These are phyloP conservation scores for Skeletonema potamos DNA, from an alignment of 108 stramenopile genomes.

Conservation along the genomic window DNA sequence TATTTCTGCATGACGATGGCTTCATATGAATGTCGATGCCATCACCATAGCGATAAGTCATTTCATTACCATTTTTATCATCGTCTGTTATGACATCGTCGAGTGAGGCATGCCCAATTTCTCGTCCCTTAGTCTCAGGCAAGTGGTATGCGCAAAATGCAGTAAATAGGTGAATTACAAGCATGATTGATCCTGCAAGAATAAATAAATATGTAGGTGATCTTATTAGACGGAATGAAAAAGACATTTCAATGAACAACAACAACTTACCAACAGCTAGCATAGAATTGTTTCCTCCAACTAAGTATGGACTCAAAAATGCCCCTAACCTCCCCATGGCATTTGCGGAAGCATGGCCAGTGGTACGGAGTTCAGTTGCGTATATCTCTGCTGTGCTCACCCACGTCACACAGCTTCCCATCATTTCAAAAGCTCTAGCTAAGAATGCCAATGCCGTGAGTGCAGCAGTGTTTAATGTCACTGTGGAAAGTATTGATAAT, in stretches of 20 bases:
- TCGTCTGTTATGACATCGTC: background rate
- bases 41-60: conserved; percentile 9
- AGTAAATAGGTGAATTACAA: conserved; percentile 29
- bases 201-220: background rate
- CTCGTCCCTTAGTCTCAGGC: conserved; percentile 30
- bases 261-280: conserved; percentile 7
- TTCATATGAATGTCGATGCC: background rate
- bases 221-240: background rate
- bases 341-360: conserved; percentile 80
- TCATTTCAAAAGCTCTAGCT: conserved; percentile 77
- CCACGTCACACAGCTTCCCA: conserved; percentile 68
- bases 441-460: conserved; percentile 52
- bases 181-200: conserved; percentile 11
- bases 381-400: conserved; percentile 76
- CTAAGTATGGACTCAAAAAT: conserved; percentile 62
- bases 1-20: background rate
- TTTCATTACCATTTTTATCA: conserved; percentile 6
- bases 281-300: conserved; percentile 45
- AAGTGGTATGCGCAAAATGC: conserved; percentile 21
- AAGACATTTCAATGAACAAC: background rate
- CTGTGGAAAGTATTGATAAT: conserved; percentile 8
- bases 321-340: conserved; percentile 73
- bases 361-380: conserved; percentile 74
- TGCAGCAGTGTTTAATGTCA: background rate
- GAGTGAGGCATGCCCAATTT: conserved; percentile 10